Base-by-base conservation (phyloP, 1,139 yeast species). In the Geotrichum carabidarum region DNA sequence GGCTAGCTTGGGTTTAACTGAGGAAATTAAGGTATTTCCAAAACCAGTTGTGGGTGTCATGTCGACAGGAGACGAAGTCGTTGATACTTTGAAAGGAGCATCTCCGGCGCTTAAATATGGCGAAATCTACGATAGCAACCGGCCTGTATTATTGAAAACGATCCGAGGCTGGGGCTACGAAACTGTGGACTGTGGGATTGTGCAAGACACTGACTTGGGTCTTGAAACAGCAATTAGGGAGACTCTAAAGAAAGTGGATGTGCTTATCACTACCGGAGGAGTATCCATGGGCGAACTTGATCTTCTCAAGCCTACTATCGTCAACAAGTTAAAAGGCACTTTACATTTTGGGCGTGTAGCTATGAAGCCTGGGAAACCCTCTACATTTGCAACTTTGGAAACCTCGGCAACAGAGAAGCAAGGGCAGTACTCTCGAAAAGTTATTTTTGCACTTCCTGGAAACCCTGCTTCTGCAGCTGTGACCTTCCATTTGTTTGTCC, bases 241-340 rank as follows among this genome's bases (percentile, higher is more conserved):
- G 0, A 73, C 75, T 0, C 61, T 74, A 9, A 53, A 57, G 4
- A 44, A 57, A 1, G 65, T 73, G 15, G 81, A 78, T 56, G 72
- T 73, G 41, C 59, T 78, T 34, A 68, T 78, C 44, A 77, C 82
- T 1, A 74, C 79, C 1, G 82, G 82, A 1, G 82, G 82, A 12
- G 82, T 78, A 1, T 78, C 82, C 0, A 78, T 78, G 82, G 82
- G 82, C 1, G 82, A 78, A 60, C 58, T 71, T 41, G 82, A 78
- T 58, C 65, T 77, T 17, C 60, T 78, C 42, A 78, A 78, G 56
- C 80, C 81, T 0, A 68, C 74, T 0, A 77, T 76, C 53, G 62
- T 71, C 15, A 57, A 59, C 15, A 42, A 41, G 8, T 59, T 78
- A n/a, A 64, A 66, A 0, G 81, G 80, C 1, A 62, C 59, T 1